phyloP scores from a whole-genome alignment of 1,284 basidiomycete genomes.

The Ceratobasidium sp. region DNA sequence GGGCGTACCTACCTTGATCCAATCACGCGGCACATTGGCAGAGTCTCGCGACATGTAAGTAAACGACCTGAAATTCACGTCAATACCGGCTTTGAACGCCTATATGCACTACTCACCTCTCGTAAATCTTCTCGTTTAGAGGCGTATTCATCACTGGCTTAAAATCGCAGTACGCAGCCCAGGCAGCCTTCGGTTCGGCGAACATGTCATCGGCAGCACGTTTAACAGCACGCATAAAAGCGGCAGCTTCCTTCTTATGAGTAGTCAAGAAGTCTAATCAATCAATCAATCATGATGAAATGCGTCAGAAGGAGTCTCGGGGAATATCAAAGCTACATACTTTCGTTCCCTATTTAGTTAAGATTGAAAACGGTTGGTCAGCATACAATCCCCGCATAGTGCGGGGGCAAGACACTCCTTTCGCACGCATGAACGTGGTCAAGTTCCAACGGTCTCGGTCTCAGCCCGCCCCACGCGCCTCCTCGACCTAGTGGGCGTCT shows the following conservation, averaged over 20 bases:
- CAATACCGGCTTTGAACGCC: neutral
- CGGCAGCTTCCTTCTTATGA: conserved; percentile 56
- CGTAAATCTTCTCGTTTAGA: conserved; percentile 55
- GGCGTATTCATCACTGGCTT: conserved; percentile 56
- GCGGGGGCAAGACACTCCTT: conserved; percentile 44
- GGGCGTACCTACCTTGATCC: conserved; percentile 50
- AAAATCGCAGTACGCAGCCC: conserved; percentile 56
- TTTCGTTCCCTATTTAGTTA: conserved; percentile 33
- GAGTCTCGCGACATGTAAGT: conserved; percentile 58
- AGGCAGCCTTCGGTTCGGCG: conserved; percentile 55
- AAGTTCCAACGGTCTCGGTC: conserved; percentile 44
- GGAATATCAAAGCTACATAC: conserved; percentile 18
- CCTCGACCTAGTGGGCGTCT: conserved; percentile 23
- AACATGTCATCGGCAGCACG: conserved; percentile 57
- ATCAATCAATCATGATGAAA: conserved; percentile 15
- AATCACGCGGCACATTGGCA: conserved; percentile 49
- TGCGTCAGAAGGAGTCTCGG: neutral
- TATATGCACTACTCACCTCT: conserved; percentile 50
- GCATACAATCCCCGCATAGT: conserved; percentile 10
- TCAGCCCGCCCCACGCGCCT: conserved; percentile 38
- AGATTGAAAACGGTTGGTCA: conserved; percentile 9
- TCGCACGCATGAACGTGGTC: conserved; percentile 45
- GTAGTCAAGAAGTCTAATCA: conserved; percentile 52
- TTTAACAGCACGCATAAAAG: conserved; percentile 60
- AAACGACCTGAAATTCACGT: conserved; percentile 48